These are phyloP conservation scores for Bocquillonia castaneifolia DNA, from an alignment of 441 rosid species.

Conservation along the genomic window DNA sequence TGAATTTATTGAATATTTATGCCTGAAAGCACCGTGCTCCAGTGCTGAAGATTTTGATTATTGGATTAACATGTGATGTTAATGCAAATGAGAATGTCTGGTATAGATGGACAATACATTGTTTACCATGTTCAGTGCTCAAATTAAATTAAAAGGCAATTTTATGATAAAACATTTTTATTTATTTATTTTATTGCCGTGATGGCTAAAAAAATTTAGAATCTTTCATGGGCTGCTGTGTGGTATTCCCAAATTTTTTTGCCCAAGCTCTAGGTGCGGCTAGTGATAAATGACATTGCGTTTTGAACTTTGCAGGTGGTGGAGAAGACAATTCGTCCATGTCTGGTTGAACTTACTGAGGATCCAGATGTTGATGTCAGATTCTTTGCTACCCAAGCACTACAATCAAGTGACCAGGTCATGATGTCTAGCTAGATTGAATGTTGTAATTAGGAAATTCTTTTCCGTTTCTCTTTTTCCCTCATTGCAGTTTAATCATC, in stretches of 20 bases:
- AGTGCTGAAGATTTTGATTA: neutral
- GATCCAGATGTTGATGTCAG: conserved; percentile 95
- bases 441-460: conserved; percentile 15
- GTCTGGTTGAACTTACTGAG: conserved; percentile 80
- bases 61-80: neutral
- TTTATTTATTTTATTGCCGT: neutral
- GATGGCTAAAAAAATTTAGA: neutral
- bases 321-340: conserved; percentile 68
- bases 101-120: neutral
- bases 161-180: neutral
- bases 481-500: conserved; percentile 4
- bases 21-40: neutral
- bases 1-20: conserved; percentile 1
- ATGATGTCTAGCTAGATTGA: conserved; percentile 65
- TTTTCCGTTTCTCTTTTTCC: neutral
- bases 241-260: neutral
- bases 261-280: neutral
- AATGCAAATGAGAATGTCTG: neutral
- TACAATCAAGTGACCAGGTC: conserved; percentile 62
- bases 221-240: neutral
- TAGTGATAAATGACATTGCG: neutral
- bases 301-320: conserved; percentile 47
- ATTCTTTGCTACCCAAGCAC: conserved; percentile 75
- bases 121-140: neutral
- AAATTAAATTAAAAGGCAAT: neutral